Evolutionary conservation across 306 rosid genomes (phyloP), one percentile per base, ranked within the genome.

Genomic region (Prunus kanzakura): DNA sequence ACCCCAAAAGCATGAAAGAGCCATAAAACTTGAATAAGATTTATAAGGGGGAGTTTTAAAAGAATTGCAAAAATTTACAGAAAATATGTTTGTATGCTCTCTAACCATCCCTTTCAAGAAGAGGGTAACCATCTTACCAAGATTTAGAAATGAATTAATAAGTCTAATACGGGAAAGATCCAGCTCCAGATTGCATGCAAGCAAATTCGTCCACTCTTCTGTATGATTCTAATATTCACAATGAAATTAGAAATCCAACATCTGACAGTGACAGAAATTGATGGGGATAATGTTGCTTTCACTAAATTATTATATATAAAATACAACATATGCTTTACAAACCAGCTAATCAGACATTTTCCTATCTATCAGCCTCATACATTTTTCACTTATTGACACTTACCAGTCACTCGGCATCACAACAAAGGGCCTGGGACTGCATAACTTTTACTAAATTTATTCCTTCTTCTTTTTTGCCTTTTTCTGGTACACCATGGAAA

Each of bases 361-460:
- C n/a, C 25, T 78, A 58, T 83, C 69, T 29, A 61, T 10, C 64
- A 38, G 43, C 78, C 78, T 63, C 79, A 56, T 72, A 79, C 83
- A 80, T 72, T 77, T 64, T 58, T 66, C 64, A 80, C 81, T 92
- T 85, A 88, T 92, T 95, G 85, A 85, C 92, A 84, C 18, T 74
- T 38, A 92, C 97, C 99, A 92, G 93, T 95, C 99, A 85, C 99
- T 78, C 84, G 97, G 78, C 86, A 73, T 86, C 83, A 57, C 80
- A 81, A 84, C 76, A 71, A 52, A 66, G 91, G n/a, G 96, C 93
- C 99, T 91, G 99, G n/a, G 99, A 95, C 97, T 87, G 97, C 98
- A 85, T 89, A 71, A 76, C 74, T 74, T 58, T 54, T 76, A 76
- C 77, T 41, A 72, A 78, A 76, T 80, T n/a, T n/a, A n/a, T n/a